Evolutionary conservation across 2,329 filamentous ascomycete species (phyloP).

Genomic region (Xylariaceae sp.): DNA sequence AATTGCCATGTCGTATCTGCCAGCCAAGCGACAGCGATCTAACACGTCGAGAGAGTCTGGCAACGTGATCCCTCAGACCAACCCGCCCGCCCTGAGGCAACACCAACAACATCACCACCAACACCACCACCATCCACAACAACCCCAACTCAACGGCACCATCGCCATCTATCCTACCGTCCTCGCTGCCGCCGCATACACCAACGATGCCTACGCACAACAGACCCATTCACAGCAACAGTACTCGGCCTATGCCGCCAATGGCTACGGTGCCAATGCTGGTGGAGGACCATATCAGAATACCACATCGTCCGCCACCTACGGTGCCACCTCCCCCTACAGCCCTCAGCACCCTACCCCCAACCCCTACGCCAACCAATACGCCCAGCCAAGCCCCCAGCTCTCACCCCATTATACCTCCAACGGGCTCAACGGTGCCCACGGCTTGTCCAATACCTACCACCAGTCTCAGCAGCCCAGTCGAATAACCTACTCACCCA

Average conservation of each 20-base stretch:
- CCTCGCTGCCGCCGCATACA: conserved; percentile 19
- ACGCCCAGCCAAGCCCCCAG: conserved; percentile 25
- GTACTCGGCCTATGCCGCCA: conserved; percentile 24
- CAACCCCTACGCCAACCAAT: conserved; percentile 25
- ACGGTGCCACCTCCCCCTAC: conserved; percentile 23
- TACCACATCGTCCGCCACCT: conserved; percentile 17
- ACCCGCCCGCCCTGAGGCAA: conserved; percentile 31
- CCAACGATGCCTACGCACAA: conserved; percentile 24
- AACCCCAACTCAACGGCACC: conserved; percentile 17
- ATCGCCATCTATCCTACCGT: conserved; percentile 17
- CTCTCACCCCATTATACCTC: conserved; percentile 24
- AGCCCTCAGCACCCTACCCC: conserved; percentile 26
- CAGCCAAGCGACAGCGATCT: conserved; percentile 32
- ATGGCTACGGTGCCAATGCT: conserved; percentile 24
- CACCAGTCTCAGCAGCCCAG: conserved; percentile 20
- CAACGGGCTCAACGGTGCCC: conserved; percentile 19
- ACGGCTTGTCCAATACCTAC: conserved; percentile 18
- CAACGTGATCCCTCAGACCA: conserved; percentile 31
- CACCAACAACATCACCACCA: conserved; percentile 22
- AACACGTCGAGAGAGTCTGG: conserved; percentile 31
- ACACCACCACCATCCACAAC: conserved; percentile 16
- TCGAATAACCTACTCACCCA: conserved; percentile 26
- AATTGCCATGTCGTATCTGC: conserved; percentile 32
- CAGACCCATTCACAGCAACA: conserved; percentile 22
- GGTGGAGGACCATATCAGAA: conserved; percentile 19